Conservation (phyloP, 441 rosid genomes). For the Croton setiger region DNA sequence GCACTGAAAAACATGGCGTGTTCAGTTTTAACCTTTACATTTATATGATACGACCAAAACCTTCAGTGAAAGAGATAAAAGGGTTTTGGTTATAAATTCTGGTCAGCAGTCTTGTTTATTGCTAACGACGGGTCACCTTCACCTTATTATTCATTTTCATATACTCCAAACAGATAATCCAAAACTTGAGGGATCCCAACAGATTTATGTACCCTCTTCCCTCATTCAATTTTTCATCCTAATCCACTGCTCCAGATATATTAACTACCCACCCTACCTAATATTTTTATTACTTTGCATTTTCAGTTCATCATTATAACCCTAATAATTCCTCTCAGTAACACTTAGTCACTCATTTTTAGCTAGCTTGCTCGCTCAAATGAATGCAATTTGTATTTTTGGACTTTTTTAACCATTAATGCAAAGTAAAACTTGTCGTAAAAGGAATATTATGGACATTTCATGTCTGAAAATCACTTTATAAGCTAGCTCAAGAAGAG, state of each 20-base stretch:
- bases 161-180: conserved; percentile 50
- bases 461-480: too few species aligned
- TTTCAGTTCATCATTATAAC: too few species aligned
- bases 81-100: conserved; percentile 26
- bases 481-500: too few species aligned
- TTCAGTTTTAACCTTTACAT: conserved; percentile 21
- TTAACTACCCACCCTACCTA: too few species aligned
- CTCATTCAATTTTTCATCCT: conserved; percentile 30
- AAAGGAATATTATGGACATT: too few species aligned
- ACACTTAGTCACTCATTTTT: too few species aligned
- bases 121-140: conserved; percentile 30
- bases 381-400: too few species aligned
- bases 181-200: conserved; percentile 26
- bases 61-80: conserved; percentile 7
- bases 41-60: conserved; percentile 23
- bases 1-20: conserved; percentile 84
- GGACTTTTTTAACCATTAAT: too few species aligned
- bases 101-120: conserved; percentile 33
- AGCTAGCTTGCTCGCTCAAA: too few species aligned
- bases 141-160: conserved; percentile 29
- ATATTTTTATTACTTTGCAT: too few species aligned
- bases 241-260: conserved; percentile 5
- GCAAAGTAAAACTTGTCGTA: too few species aligned
- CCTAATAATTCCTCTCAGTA: too few species aligned
- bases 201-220: conserved; percentile 21